Evolutionary conservation across 257 asterid genomes (phyloP).

Genomic region (Osmanthus fragrans): DNA sequence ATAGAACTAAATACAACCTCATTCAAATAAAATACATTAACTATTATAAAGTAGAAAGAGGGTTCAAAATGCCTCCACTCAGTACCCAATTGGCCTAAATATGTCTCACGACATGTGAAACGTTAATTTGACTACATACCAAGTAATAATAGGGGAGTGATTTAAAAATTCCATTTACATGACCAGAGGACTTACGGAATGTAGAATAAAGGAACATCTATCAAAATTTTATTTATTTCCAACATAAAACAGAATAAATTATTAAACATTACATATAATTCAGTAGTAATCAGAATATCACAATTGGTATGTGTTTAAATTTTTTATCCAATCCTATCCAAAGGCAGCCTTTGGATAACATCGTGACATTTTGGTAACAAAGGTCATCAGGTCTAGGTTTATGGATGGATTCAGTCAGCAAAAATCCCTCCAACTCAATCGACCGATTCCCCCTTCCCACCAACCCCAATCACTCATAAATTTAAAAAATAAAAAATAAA

Average conservation of each 20-base stretch:
- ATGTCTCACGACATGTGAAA: neutral
- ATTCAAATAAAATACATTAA: neutral
- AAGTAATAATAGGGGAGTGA: neutral
- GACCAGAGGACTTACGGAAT: neutral
- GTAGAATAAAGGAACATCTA: neutral
- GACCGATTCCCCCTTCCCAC: neutral
- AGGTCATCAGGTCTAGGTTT: no score
- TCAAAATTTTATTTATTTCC: neutral
- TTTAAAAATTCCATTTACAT: neutral
- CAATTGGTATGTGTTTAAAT: neutral
- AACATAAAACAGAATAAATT: neutral
- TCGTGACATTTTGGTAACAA: no score
- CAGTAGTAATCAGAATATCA: neutral
- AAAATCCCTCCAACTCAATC: neutral
- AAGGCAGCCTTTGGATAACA: no score
- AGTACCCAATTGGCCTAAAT: neutral
- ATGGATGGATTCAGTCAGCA: no score
- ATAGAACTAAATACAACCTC: neutral
- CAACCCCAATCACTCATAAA: constrained; percentile 1
- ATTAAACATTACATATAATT: neutral
- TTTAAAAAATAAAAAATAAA: no score
- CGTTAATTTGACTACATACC: neutral
- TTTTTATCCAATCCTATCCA: neutral
- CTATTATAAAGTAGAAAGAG: neutral
- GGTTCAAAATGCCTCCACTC: neutral